Base-by-base conservation (phyloP, 1,284 basidiomycete species). In the Ganoderma sinense region DNA sequence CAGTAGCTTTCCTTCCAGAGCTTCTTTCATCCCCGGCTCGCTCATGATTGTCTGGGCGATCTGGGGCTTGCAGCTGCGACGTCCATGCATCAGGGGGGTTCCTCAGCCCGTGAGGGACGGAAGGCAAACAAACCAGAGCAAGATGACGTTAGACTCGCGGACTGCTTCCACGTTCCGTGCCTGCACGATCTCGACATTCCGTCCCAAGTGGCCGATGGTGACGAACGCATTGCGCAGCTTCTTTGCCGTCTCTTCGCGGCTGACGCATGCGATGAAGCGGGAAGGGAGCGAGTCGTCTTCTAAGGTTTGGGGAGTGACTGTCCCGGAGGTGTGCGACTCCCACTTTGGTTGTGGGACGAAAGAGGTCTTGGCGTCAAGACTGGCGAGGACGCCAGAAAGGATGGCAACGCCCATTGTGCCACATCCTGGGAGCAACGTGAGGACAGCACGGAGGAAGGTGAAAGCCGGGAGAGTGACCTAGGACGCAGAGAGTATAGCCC, bases 321-420 rank as follows among this genome's bases (percentile, higher is more conserved):
- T 96, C 16, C 95, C 95, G 10, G 92, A 89, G 0, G 93, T 94
- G 79, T 96, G 93, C 14, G 92, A 92, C 80, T 94, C 93, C 93
- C 93, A 94, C 80, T 92, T 92, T 48, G 75, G 74, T 63, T 73
- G 76, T 59, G 63, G 80, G 55, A 74, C 69, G 69, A 74, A 77
- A 48, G 71, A 80, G 65, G 68, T 84, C 76, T 75, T 84, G 84
- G 85, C 80, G 71, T 91, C 85, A 61, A 95, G 86, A 79, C 92
- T 92, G 71, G 91, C 88, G 62, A 97, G 83, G 53, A 97, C 91
- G 66, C 96, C 98, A 39, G 97, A 98, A 61, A 98, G 89, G 79
- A 99, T 89, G 70, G 98, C 97, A 74, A 99, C 85, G 68, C 98
- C 98, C 98, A 99, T 99, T 8, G 98, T 99, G 69, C 98, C 98